Conservation (phyloP, 352 stramenopile species). For the Globisporangium radiosum region DNA sequence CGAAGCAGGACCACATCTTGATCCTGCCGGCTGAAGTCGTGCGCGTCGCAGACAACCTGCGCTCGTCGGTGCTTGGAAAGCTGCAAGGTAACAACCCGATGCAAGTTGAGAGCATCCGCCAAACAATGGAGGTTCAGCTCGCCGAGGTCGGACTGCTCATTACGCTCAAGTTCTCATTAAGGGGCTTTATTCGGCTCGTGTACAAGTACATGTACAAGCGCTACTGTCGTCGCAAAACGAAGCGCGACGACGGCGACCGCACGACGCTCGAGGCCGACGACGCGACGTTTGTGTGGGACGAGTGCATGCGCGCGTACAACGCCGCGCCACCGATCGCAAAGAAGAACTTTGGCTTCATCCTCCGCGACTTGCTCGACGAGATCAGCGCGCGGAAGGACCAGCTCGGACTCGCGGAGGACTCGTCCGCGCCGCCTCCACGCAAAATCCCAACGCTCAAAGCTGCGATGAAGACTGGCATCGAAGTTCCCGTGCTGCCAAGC, state of each 20-base stretch:
- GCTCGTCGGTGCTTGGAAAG: slow-evolving; percentile 39
- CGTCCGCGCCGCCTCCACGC: neutral
- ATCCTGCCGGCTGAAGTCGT: slow-evolving; percentile 42
- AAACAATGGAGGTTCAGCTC: slow-evolving; percentile 30
- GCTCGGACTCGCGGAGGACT: slow-evolving; percentile 18
- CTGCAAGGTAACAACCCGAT: slow-evolving; percentile 37
- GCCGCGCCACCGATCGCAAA: slow-evolving; percentile 16
- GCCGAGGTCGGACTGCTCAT: slow-evolving; percentile 30
- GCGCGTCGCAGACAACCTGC: slow-evolving; percentile 32
- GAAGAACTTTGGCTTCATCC: slow-evolving; percentile 37
- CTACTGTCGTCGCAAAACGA: slow-evolving; percentile 10
- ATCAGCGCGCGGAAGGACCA: slow-evolving; percentile 25
- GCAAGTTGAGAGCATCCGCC: slow-evolving; percentile 19
- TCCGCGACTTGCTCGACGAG: slow-evolving; percentile 47
- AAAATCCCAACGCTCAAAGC: slow-evolving; percentile 12
- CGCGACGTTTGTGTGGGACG: slow-evolving; percentile 34
- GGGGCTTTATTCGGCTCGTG: slow-evolving; percentile 18
- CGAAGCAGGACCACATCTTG: slow-evolving; percentile 25
- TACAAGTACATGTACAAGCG: neutral
- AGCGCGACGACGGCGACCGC: slow-evolving; percentile 12
- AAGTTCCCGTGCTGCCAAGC: slow-evolving; percentile 14
- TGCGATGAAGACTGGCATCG: slow-evolving; percentile 18
- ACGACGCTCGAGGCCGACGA: slow-evolving; percentile 4
- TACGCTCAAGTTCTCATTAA: slow-evolving; percentile 17
- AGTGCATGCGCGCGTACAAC: slow-evolving; percentile 33